Evolutionary conservation across 805 yeast genomes (phyloP).

Genomic region (Schwanniomyces occidentalis): DNA sequence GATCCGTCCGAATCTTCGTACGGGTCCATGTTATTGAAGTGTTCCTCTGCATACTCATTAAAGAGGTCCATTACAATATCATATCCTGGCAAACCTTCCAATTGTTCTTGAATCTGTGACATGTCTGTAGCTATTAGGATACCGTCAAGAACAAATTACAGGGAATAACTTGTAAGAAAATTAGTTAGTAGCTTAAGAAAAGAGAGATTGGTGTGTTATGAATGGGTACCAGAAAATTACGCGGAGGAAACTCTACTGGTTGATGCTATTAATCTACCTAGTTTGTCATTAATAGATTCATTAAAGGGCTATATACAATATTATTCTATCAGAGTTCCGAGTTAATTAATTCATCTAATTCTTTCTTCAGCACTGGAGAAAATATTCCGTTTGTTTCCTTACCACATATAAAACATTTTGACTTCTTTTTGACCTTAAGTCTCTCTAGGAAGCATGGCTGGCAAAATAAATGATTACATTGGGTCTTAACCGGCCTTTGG

Average conservation of each 20-base stretch:
- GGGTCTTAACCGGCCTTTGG: slow-evolving; percentile 55
- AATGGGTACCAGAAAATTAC: too few relatives aligned
- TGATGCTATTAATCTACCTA: too few relatives aligned
- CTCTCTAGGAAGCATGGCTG: slow-evolving; percentile 55
- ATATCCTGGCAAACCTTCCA: slow-evolving; percentile 57
- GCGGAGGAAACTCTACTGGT: too few relatives aligned
- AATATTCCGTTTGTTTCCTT: slow-evolving; percentile 62
- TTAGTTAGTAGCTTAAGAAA: too few relatives aligned
- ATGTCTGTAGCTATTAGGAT: too few relatives aligned
- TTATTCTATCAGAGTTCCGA: too few relatives aligned
- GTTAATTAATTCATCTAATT: slow-evolving; percentile 11
- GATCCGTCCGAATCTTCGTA: slow-evolving; percentile 60
- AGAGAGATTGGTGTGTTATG: too few relatives aligned
- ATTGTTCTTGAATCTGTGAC: slow-evolving; percentile 25
- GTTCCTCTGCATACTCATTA: slow-evolving; percentile 69
- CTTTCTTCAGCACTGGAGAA: slow-evolving; percentile 48
- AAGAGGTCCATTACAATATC: slow-evolving; percentile 54
- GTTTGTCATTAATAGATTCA: too few relatives aligned
- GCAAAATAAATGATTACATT: slow-evolving; percentile 67
- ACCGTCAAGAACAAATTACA: too few relatives aligned
- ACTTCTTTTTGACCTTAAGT: slow-evolving; percentile 37
- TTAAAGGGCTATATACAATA: too few relatives aligned
- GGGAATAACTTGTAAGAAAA: too few relatives aligned
- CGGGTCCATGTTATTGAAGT: slow-evolving; percentile 66
- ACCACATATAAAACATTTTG: slow-evolving; percentile 59